Conservation (phyloP, 257 asterid genomes). For the Solanum chmielewskii region DNA sequence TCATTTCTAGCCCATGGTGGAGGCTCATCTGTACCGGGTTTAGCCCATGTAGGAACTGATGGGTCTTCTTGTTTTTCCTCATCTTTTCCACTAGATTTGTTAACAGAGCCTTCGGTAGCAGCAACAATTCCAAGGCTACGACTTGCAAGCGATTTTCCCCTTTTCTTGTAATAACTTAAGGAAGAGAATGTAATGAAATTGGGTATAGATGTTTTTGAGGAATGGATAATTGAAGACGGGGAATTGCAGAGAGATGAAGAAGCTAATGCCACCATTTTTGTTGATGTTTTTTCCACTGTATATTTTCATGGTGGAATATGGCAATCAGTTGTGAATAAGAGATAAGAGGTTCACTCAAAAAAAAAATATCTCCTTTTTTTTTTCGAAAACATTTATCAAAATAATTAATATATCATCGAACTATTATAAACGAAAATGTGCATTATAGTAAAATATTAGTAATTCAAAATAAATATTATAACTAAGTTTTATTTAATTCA, state of each 20-base stretch:
- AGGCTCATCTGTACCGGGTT: conserved; percentile 63
- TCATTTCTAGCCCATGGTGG: conserved; percentile 93
- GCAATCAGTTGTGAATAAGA: neutral
- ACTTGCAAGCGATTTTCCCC: neutral
- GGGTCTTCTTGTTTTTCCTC: conserved; percentile 27
- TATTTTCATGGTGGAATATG: neutral
- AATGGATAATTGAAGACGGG: conserved; percentile 2
- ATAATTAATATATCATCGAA: no score
- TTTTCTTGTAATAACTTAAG: conserved; percentile 2
- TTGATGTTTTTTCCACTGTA: neutral
- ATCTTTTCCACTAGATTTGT: conserved; percentile 19
- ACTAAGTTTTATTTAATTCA: no score
- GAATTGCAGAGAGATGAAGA: conserved; percentile 13
- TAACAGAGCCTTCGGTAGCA: conserved; percentile 45
- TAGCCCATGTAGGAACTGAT: conserved; percentile 77
- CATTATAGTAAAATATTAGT: no score
- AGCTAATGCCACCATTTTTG: conserved; percentile 7
- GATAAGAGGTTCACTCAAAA: neutral
- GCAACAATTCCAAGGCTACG: conserved; percentile 22
- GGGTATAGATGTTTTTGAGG: conserved; percentile 12
- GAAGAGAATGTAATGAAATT: conserved; percentile 6
- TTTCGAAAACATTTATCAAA: neutral
- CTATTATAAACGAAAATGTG: no score
- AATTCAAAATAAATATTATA: no score
- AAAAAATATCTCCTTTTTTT: neutral